Evolutionary conservation across 495 filamentous ascomycete species (phyloP).

Genomic region (Trichoderma parareesei): DNA sequence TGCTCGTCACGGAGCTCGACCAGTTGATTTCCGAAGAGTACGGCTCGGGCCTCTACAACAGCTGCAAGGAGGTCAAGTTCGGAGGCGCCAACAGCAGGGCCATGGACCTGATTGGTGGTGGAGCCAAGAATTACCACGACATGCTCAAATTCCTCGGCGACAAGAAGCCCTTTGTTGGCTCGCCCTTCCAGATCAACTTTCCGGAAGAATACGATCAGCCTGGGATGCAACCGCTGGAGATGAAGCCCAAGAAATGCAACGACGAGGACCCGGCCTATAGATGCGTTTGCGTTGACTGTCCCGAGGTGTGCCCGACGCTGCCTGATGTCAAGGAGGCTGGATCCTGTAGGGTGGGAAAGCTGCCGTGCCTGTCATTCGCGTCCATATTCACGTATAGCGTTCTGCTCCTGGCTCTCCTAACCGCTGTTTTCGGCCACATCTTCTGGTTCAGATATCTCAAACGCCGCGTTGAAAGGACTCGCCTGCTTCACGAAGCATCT

Average conservation of each 20-base stretch:
- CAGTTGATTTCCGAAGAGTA: slow-evolving; percentile 83
- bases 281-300: slow-evolving; percentile 91
- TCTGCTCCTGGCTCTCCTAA: slow-evolving; percentile 57
- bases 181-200: slow-evolving; percentile 97
- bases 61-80: slow-evolving; percentile 98
- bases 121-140: slow-evolving; percentile 78
- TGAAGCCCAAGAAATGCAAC: slow-evolving; percentile 75
- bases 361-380: slow-evolving; percentile 87
- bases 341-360: slow-evolving; percentile 71
- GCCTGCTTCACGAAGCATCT: slow-evolving; percentile 74
- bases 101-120: slow-evolving; percentile 92
- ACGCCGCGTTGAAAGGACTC: slow-evolving; percentile 68
- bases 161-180: slow-evolving; percentile 70
- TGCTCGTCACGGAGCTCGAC: slow-evolving; percentile 76
- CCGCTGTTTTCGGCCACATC: slow-evolving; percentile 61
- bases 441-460: slow-evolving; percentile 63
- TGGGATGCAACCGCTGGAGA: slow-evolving; percentile 55
- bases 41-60: slow-evolving; percentile 85
- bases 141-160: slow-evolving; percentile 90
- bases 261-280: slow-evolving; percentile 74
- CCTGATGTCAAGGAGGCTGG: slow-evolving; percentile 58
- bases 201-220: slow-evolving; percentile 54
- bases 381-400: slow-evolving; percentile 80
- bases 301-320: slow-evolving; percentile 70
- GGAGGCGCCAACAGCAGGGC: slow-evolving; percentile 84